Evolutionary conservation across 2,329 filamentous ascomycete genomes (phyloP), one percentile per base, ranked within the genome.

Genomic region (Colletotrichum sp.): DNA sequence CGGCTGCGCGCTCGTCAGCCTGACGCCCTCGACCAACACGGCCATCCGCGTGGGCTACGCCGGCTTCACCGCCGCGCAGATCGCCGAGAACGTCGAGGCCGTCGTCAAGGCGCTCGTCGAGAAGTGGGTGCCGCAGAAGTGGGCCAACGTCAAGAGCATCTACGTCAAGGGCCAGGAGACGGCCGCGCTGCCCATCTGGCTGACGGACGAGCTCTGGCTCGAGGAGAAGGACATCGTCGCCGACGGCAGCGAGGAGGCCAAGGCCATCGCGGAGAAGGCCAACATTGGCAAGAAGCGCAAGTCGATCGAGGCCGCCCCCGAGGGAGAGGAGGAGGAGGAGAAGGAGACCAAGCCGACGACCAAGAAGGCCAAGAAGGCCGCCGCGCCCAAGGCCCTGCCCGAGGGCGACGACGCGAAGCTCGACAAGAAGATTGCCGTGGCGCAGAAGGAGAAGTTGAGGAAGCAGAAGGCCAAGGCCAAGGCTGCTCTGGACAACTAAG

Each of bases 101-200:
- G 94, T 96, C 5, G 91, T 92, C 29, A 86, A 90, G 61, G 90
- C 89, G 4, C 85, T 98, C 81, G 92, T 96, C 8, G 93, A 95
- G 77, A 96, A 94, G 84, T 95, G 94, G 82, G 92, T 98, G 62
- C 92, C 96, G 22, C 93, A 96, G 84, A 93, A 96, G 81, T 98
- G 96, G 96, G 92, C 92, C 81, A 97, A 96, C 84, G 90, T 99
- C 78, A 93, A 93, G 85, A 92, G 92, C 78, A 88, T 99, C 77
- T 96, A 98, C 85, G 90, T 99, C 88, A 99, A 99, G 90, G 95
- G 95, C 5, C 94, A 95, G 32, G 93, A 95, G 82, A 98, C 96
- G 6, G 94, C 93, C 77, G 94, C 96, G 11, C 89, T 99, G 82
- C 97, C 97, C n/a, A 93, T 99, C 83, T 99, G 96, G 95, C 88